A percentile compares a stretch with the other conserved stretches of the same genome.
Conservation (phyloP, 2,329 filamentous ascomycete genomes). For the Exophiala spinifera region DNA sequence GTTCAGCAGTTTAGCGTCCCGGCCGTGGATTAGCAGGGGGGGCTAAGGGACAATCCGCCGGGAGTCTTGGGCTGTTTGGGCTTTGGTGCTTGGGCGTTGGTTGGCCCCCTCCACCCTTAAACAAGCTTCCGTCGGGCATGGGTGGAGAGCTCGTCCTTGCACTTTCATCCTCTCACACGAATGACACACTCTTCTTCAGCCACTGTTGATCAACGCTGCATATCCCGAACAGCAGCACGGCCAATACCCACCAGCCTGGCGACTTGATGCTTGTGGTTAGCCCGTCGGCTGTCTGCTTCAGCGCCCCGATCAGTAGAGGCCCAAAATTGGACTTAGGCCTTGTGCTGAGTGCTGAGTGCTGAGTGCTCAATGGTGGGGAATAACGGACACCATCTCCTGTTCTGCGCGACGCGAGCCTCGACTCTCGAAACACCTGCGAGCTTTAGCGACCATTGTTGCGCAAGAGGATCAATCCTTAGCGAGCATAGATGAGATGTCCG, state of each 20-base stretch:
- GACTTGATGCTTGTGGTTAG: background rate
- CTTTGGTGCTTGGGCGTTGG: too few relatives aligned
- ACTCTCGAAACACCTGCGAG: slow-evolving; percentile 1
- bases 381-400: background rate
- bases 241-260: background rate
- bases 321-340: background rate
- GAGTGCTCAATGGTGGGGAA: too few relatives aligned
- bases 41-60: too few relatives aligned
- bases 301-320: background rate
- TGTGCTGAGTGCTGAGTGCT: too few relatives aligned
- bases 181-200: slow-evolving; percentile 10
- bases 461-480: too few relatives aligned
- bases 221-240: background rate
- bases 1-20: too few relatives aligned
- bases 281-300: background rate
- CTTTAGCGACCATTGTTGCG: too few relatives aligned
- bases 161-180: slow-evolving; percentile 5
- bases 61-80: too few relatives aligned
- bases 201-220: slow-evolving; percentile 13
- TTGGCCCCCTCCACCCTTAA: background rate
- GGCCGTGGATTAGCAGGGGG: too few relatives aligned
- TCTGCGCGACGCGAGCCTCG: slow-evolving; percentile 6
- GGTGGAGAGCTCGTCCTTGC: slow-evolving; percentile 2
- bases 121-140: background rate
- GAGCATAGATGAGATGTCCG: too few relatives aligned